Conservation (phyloP, 2,329 filamentous ascomycete species). For the Verticillium dahliae region DNA sequence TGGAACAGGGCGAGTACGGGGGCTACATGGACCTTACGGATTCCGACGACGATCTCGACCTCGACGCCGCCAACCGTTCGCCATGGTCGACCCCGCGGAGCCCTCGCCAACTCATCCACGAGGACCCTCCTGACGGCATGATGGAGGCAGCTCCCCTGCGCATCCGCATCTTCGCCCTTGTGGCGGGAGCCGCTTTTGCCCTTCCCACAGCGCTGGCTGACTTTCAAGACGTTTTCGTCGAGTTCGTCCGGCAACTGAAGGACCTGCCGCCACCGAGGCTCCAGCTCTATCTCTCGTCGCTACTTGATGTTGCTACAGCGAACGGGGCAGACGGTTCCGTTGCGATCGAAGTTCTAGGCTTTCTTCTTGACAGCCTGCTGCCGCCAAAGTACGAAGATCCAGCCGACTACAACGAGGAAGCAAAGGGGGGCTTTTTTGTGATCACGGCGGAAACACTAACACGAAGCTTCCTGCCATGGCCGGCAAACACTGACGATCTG, state of each 20-base stretch:
- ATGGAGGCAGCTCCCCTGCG: conserved; percentile 55
- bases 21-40: conserved; percentile 36
- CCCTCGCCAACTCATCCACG: conserved; percentile 13
- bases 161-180: conserved; percentile 54
- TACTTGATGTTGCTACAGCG: conserved; percentile 2
- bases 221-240: conserved; percentile 51
- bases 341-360: conserved; percentile 8
- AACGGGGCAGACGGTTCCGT: conserved; percentile 12
- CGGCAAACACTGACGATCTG: conserved; percentile 52
- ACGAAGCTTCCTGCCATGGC: conserved; percentile 57
- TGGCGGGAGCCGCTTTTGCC: conserved; percentile 40
- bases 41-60: conserved; percentile 11
- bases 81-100: conserved; percentile 1
- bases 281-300: conserved; percentile 38
- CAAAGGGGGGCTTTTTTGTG: conserved; percentile 21
- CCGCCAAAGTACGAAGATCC: conserved; percentile 33
- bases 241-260: conserved; percentile 49
- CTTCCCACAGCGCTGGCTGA: conserved; percentile 32
- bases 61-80: conserved; percentile 8
- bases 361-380: conserved; percentile 38
- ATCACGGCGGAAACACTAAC: conserved; percentile 41
- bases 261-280: conserved; percentile 54
- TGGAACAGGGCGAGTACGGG: conserved; percentile 54
- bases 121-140: conserved; percentile 29
- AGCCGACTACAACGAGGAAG: conserved; percentile 26